These are phyloP conservation scores for Pseudocercospora eumusae DNA, from an alignment of 2,329 filamentous ascomycete species.

Conservation along the genomic window DNA sequence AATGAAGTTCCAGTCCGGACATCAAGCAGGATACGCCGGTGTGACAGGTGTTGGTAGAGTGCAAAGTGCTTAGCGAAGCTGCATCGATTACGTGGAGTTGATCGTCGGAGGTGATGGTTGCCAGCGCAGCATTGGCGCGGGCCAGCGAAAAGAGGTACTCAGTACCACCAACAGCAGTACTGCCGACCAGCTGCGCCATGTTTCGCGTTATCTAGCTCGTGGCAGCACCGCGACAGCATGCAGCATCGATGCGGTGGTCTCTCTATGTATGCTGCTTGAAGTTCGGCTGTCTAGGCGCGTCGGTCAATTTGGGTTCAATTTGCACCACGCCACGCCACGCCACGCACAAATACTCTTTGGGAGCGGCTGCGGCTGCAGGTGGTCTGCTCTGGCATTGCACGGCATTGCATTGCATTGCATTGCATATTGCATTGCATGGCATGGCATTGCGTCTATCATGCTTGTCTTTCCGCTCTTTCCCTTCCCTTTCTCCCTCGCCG, in stretches of 20 bases:
- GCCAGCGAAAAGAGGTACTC: constrained; percentile 61
- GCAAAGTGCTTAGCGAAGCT: constrained; percentile 54
- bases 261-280: too few species aligned
- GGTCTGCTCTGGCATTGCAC: too few species aligned
- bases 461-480: not conserved
- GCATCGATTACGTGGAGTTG: constrained; percentile 67
- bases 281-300: not conserved
- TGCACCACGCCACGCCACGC: too few species aligned
- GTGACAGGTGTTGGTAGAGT: constrained; percentile 56
- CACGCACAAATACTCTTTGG: not conserved
- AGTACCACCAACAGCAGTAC: not conserved
- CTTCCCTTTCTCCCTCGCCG: not conserved
- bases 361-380: not conserved
- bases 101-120: constrained; percentile 70
- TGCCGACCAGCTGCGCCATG: constrained; percentile 10
- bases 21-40: constrained; percentile 65
- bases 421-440: not conserved
- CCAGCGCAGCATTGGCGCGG: constrained; percentile 45
- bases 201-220: not conserved
- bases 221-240: not conserved
- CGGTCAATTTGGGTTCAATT: not conserved
- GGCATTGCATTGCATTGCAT: too few species aligned
- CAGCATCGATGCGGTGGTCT: not conserved
- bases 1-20: constrained; percentile 33
- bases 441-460: too few species aligned